Evolutionary conservation across 164 flowering plant genomes (phyloP).

Genomic region (Chloranthus sessilifolius): DNA sequence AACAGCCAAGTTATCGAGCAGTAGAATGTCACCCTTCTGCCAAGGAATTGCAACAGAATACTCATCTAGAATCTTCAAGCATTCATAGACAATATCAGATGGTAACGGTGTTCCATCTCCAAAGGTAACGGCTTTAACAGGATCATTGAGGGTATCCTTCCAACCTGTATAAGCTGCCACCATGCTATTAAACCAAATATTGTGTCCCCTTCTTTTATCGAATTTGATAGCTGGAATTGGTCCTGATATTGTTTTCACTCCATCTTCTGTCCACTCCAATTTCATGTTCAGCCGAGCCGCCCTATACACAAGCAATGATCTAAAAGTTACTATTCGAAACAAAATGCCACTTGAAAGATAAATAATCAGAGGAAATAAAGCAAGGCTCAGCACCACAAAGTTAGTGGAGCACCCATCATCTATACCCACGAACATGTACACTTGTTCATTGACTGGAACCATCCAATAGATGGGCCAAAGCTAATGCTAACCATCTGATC

Average conservation of each 20-base stretch:
- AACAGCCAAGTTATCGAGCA: constrained; percentile 83
- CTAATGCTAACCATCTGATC: too few species aligned
- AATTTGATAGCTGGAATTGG: constrained; percentile 82
- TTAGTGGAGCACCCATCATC: too few species aligned
- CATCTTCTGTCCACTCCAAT: constrained; percentile 77
- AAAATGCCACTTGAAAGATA: too few species aligned
- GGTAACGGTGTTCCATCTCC: constrained; percentile 83
- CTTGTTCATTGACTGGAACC: too few species aligned
- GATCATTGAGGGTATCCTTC: constrained; percentile 74
- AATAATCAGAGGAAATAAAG: too few species aligned
- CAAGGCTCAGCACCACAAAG: too few species aligned
- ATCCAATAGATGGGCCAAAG: too few species aligned
- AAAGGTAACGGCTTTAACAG: constrained; percentile 70
- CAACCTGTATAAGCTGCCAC: constrained; percentile 85
- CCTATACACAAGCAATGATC: constrained; percentile 32
- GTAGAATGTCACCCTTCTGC: constrained; percentile 72
- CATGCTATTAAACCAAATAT: constrained; percentile 96
- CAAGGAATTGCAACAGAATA: constrained; percentile 83
- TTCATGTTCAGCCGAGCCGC: constrained; percentile 77
- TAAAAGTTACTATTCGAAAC: background rate
- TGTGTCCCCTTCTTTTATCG: constrained; percentile 56
- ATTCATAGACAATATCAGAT: constrained; percentile 54
- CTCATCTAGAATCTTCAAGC: constrained; percentile 64
- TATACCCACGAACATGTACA: too few species aligned
- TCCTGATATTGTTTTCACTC: constrained; percentile 72